Evolutionary conservation across 108 stramenopile species (phyloP), one percentile per base, ranked within the genome.

Genomic region (Cyclotella baltica): DNA sequence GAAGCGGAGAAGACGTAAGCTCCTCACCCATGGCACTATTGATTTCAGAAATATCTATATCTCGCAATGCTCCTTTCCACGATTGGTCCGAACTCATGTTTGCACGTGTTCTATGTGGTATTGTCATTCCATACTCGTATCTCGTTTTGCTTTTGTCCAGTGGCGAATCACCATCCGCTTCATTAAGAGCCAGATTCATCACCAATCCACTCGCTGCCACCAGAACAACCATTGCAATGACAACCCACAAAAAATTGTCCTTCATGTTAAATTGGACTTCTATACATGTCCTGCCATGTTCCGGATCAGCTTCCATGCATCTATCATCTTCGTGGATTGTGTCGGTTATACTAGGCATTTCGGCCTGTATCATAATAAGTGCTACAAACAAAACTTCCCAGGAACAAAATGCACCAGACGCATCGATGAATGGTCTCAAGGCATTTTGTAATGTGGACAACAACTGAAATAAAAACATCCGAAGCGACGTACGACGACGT

Each of bases 381-480:
- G 92, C 94, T 6, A 92, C 74, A 10, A 86, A 67, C 52, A 96
- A 86, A 1, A 96, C 94, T 73, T 96, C 94, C 94, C 94, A 96
- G 5, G 91, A 87, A 64, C 94, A 92, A 86, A 96, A 93, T 22
- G 90, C 86, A 33, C 92, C 94, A 0, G 93, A 67, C 52, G 88
- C 86, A 62, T 89, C 88, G 47, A 95, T 83, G 22, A 83, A 37
- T 27, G 87, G 84, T 15, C 72, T 51, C 20, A 89, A 47, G 16
- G 59, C 65, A 27, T 47, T 71, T 67, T 72, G 81, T 43, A 76
- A n/a, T 23, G 63, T 50, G 4, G 43, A 52, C 5, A 65, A 40
- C 13, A 59, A 62, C 36, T 59, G 47, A 62, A 72, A 76, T 1
- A 72, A 63, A 33, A 53, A 43, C 58, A 67, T 28, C n/a, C 70